These are phyloP conservation scores for Rhizophagus sp. DNA, from an alignment of 192 early-diverging fungal genomes.

Conservation along the genomic window DNA sequence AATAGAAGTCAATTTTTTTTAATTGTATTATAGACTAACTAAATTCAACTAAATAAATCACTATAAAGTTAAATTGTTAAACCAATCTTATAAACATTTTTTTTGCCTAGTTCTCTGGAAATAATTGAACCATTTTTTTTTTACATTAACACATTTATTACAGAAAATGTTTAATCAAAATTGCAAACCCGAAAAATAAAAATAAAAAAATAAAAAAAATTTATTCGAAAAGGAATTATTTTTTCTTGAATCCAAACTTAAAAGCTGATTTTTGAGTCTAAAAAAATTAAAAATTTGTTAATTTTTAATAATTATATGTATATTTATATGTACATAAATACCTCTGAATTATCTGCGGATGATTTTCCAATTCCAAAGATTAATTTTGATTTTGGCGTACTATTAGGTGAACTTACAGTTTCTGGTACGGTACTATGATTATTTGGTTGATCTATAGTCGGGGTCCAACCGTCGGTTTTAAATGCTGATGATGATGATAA, in stretches of 20 bases:
- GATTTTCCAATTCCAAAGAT: not conserved
- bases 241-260: not conserved
- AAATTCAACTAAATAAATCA: too few relatives aligned
- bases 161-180: not conserved
- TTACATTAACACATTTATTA: too few relatives aligned
- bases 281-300: not conserved
- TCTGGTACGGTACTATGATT: not conserved
- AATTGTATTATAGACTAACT: too few relatives aligned
- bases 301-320: too few relatives aligned
- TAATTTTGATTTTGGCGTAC: not conserved
- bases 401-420: not conserved
- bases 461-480: not conserved
- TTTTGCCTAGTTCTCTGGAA: too few relatives aligned
- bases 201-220: not conserved
- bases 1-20: too few relatives aligned
- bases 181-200: not conserved
- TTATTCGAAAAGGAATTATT: not conserved
- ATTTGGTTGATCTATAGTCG: not conserved
- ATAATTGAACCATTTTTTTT: too few relatives aligned
- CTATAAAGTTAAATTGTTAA: too few relatives aligned
- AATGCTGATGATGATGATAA: not conserved
- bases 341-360: not conserved
- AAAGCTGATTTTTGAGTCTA: not conserved
- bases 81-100: too few relatives aligned
- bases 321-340: not conserved